Conservation (phyloP, 2,329 filamentous ascomycete species). For the Cladophialophora immunda region DNA sequence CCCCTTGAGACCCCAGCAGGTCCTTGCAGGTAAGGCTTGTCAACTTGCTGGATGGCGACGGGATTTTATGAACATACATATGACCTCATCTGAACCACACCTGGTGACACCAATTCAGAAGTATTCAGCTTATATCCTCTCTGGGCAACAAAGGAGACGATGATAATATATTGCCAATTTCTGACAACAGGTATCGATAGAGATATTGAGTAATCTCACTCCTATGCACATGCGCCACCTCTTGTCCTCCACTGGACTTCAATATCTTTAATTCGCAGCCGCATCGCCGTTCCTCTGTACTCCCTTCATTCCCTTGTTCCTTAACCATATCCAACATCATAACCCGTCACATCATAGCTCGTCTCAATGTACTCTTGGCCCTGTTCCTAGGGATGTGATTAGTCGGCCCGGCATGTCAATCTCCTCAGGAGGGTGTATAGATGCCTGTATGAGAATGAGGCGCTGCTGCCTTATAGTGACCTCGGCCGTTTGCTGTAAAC, state of each 20-base stretch:
- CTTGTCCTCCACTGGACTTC: neutral
- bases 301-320: slow-evolving; percentile 10
- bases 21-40: neutral
- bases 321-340: slow-evolving; percentile 34
- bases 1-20: neutral
- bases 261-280: neutral
- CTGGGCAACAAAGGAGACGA: slow-evolving; percentile 13
- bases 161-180: slow-evolving; percentile 23
- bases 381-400: slow-evolving; percentile 6
- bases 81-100: neutral
- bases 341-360: slow-evolving; percentile 36
- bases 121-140: neutral
- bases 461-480: neutral
- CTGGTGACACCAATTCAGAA: too few relatives aligned
- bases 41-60: neutral
- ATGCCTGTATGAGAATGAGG: slow-evolving; percentile 8
- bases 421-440: neutral
- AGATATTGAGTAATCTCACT: slow-evolving; percentile 1
- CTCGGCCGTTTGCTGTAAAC: neutral
- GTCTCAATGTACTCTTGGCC: slow-evolving; percentile 25
- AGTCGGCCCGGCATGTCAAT: slow-evolving; percentile 1
- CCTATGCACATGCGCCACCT: neutral
- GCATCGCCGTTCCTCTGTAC: slow-evolving; percentile 6
- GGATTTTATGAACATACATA: neutral
- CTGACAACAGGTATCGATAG: slow-evolving; percentile 12